Evolutionary conservation across 139 green algal genomes (phyloP).

Genomic region (Chlamydomonas sp.): DNA sequence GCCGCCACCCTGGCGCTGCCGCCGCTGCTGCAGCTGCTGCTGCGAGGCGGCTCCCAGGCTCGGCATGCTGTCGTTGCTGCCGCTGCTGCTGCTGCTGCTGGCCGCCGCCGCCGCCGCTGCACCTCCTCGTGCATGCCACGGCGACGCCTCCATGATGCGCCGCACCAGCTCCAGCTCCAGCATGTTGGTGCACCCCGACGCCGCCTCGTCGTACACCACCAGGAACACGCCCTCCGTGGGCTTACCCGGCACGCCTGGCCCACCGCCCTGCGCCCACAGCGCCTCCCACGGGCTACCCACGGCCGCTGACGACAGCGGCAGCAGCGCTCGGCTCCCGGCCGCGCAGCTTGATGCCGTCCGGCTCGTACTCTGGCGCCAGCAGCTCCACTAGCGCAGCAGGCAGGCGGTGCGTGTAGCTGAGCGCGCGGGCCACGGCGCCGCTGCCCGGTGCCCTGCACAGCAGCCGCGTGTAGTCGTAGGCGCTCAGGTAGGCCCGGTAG

Average conservation of each 20-base stretch:
- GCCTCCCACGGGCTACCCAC: background rate
- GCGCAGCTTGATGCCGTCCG: constrained; percentile 7
- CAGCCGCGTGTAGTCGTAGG: constrained; percentile 24
- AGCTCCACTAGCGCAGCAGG: background rate
- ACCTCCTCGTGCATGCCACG: background rate
- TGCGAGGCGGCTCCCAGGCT: too few relatives aligned
- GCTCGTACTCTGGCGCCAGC: background rate
- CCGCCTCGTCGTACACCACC: constrained; percentile 30
- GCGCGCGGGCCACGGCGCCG: background rate
- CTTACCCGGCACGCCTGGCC: too few relatives aligned
- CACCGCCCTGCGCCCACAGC: background rate
- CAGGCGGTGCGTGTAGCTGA: constrained; percentile 20
- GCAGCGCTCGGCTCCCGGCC: background rate
- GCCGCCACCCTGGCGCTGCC: background rate
- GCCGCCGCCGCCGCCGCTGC: background rate
- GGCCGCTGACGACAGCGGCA: background rate
- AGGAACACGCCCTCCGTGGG: constrained; percentile 10
- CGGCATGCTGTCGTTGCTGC: background rate
- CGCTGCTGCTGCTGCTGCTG: background rate
- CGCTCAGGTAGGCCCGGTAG: constrained; percentile 15
- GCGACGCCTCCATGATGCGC: background rate
- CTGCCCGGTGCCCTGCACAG: background rate
- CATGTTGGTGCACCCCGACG: background rate
- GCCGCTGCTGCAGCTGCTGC: background rate
- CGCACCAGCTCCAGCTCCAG: constrained; percentile 22